Evolutionary conservation across 768 basidiomycete species (phyloP).

Genomic region (Tubosaeta sp.): DNA sequence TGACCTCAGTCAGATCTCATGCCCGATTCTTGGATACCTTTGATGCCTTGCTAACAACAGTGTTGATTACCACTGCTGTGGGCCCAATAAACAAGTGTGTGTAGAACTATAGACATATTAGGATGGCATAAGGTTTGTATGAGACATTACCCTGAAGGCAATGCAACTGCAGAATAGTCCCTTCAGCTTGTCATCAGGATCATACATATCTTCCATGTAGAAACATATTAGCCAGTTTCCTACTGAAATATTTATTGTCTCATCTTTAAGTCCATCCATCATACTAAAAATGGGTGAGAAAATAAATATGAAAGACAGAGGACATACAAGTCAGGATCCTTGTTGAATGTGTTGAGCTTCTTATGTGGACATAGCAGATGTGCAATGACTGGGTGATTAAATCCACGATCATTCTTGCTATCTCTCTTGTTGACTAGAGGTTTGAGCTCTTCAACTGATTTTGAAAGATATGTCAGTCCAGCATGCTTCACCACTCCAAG

Average conservation of each 20-base stretch:
- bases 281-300: not conserved
- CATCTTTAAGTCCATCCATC: not conserved
- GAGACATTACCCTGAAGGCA: not conserved
- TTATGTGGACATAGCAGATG: not conserved
- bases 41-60: not conserved
- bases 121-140: not conserved
- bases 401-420: not conserved
- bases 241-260: not conserved
- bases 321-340: not conserved
- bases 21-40: not conserved
- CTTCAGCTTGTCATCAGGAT: not conserved
- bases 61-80: not conserved
- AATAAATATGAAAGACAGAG: not conserved
- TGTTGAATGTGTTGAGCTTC: not conserved
- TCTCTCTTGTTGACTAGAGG: not conserved
- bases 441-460: not conserved
- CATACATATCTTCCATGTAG: not conserved
- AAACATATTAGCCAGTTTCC: constrained; percentile 1
- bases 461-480: not conserved
- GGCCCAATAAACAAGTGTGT: not conserved
- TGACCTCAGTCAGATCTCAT: not conserved
- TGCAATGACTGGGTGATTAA: not conserved
- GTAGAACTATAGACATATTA: not conserved
- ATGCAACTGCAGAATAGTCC: not conserved
- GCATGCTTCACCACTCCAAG: not conserved